These are phyloP conservation scores for Blastomyces percursus DNA, from an alignment of 2,329 filamentous ascomycete species.

Conservation along the genomic window DNA sequence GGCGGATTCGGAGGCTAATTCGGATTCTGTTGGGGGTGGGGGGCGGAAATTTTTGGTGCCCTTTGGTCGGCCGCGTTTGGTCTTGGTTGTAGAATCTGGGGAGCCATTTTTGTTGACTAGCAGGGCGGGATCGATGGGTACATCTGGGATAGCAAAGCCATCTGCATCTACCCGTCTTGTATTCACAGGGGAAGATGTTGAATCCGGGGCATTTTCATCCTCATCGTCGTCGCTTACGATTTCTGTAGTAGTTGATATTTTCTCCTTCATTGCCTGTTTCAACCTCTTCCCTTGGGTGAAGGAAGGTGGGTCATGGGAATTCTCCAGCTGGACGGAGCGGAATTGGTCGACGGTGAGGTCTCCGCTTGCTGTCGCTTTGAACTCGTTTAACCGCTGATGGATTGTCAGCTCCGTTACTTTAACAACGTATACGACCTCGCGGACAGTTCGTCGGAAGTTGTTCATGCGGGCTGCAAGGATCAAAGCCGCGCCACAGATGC, in stretches of 20 bases:
- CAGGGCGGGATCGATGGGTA: conserved; percentile 37
- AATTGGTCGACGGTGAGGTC: conserved; percentile 82
- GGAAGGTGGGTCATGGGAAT: conserved; percentile 69
- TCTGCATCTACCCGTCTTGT: conserved; percentile 49
- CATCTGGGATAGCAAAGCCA: conserved; percentile 54
- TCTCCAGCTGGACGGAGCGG: conserved; percentile 45
- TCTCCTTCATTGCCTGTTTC: conserved; percentile 44
- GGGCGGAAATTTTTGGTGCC: conserved; percentile 24
- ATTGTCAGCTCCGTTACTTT: conserved; percentile 94
- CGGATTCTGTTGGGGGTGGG: conserved; percentile 48
- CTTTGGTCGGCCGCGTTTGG: conserved; percentile 22
- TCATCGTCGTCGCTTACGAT: conserved; percentile 34
- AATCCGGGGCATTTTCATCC: conserved; percentile 39
- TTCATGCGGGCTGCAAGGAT: conserved; percentile 96
- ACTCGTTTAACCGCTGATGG: conserved; percentile 81
- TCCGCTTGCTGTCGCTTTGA: conserved; percentile 75
- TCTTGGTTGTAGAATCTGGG: conserved; percentile 10
- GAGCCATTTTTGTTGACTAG: conserved; percentile 10
- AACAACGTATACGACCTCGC: conserved; percentile 95
- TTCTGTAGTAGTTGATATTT: conserved; percentile 29
- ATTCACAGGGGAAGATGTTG: conserved; percentile 15
- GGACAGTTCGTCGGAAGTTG: conserved; percentile 85
- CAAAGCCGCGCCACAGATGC: conserved; percentile 86
- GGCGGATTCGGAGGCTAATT: conserved; percentile 47
- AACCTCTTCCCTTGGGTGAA: conserved; percentile 50